Evolutionary conservation across 441 rosid species (phyloP), one percentile per base, ranked within the genome.

Genomic region (Erodium moschatum): DNA sequence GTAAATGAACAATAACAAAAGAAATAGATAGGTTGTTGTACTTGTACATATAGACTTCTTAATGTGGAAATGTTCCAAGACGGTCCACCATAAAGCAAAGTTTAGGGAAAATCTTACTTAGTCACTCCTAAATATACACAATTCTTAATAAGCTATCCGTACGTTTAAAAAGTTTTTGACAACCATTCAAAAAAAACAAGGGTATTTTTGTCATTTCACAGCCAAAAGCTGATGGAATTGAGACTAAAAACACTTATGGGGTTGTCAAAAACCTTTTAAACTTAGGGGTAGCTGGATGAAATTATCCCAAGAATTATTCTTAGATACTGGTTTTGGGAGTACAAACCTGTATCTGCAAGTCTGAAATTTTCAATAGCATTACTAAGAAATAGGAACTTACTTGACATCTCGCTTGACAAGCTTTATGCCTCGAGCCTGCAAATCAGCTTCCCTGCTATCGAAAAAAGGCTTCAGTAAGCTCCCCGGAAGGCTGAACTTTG

Each of bases 361-460:
- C 24, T 9, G 64, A 20, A 21, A 60, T 60, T 60, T 60, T 24
- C 27, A 6, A 56, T 60, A 60, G 64, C 9, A 20, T 54, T 35
- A 69, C 46, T 58, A 31, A 11, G 1, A 62, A 63, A 3, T 21
- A 68, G 67, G 72, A 76, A 83, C 97, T 85, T 80, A 91, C 98
- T 85, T 89, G 66, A 83, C 85, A 84, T 91, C 99, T 66, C 87
- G 87, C 81, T 89, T 94, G 65, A 94, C 92, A 20, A 78, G 82
- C 78, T 94, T 91, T 71, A 91, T 86, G 58, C 99, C 99, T 74
- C 91, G 97, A 77, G 99, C 97, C 72, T 81, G 99, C 40, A 88
- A 64, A 81, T 94, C 99, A 80, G 97, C 97, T 78, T 94, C 99
- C 82, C 88, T 89, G 65, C 89, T 84, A 76, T 91, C 97, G n/a